Evolutionary conservation across 805 yeast genomes (phyloP).

Genomic region (Metschnikowia arizonensis): DNA sequence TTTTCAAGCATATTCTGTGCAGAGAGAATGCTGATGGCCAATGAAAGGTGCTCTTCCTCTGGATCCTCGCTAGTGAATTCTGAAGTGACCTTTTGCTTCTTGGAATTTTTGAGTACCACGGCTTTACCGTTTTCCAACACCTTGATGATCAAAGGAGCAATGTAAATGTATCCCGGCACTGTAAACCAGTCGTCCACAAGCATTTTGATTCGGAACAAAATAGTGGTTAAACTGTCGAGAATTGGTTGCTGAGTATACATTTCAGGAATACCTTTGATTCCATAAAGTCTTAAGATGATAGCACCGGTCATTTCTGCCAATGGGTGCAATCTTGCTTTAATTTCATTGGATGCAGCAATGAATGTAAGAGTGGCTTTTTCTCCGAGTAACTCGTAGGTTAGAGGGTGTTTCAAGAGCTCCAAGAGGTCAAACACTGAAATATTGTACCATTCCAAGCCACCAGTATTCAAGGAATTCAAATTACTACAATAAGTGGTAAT

Average conservation of each 20-base stretch:
- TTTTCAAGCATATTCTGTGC: conserved; percentile 65
- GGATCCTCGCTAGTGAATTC: conserved; percentile 79
- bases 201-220: conserved; percentile 72
- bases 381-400: conserved; percentile 37
- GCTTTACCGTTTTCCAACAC: conserved; percentile 65
- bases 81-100: conserved; percentile 48
- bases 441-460: conserved; percentile 60
- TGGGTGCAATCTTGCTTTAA: conserved; percentile 46
- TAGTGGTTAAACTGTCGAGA: conserved; percentile 53
- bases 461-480: conserved; percentile 9
- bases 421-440: conserved; percentile 52
- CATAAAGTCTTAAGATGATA: conserved; percentile 59
- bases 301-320: conserved; percentile 58
- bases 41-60: conserved; percentile 80
- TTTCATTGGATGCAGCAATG: conserved; percentile 50
- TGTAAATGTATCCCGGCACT: conserved; percentile 61
- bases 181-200: conserved; percentile 71
- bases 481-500: conserved; percentile 51
- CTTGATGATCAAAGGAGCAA: conserved; percentile 67
- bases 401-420: conserved; percentile 36
- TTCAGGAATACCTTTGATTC: conserved; percentile 43
- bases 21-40: conserved; percentile 72
- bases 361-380: conserved; percentile 46
- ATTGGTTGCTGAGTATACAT: conserved; percentile 49
- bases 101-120: conserved; percentile 50